Conservation (phyloP, 805 yeast species). For the Kluyveromyces wickerhamii region DNA sequence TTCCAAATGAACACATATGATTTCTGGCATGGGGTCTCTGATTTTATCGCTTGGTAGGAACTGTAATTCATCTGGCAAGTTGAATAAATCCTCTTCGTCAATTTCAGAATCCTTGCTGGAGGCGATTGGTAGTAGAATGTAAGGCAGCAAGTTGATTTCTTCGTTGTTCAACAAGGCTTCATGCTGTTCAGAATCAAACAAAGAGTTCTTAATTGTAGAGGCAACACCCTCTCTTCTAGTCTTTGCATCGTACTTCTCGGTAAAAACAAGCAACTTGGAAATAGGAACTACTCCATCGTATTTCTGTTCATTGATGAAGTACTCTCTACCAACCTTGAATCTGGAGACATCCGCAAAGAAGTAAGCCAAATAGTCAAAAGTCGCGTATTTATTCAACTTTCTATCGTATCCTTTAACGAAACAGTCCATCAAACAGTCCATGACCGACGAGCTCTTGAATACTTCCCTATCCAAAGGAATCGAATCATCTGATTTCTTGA, state of each 20-base stretch:
- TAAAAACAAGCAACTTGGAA: constrained; percentile 73
- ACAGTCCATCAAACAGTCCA: constrained; percentile 82
- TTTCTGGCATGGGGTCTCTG: constrained; percentile 63
- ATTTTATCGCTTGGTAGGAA: constrained; percentile 64
- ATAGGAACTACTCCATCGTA: constrained; percentile 75
- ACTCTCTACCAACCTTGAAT: constrained; percentile 61
- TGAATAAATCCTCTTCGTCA: constrained; percentile 77
- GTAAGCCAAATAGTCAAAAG: constrained; percentile 75
- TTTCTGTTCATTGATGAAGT: constrained; percentile 61
- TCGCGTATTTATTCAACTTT: constrained; percentile 60
- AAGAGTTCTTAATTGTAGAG: constrained; percentile 80
- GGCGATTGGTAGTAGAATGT: constrained; percentile 72
- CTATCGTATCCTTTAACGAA: constrained; percentile 80
- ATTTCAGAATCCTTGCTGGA: constrained; percentile 62
- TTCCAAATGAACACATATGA: constrained; percentile 69
- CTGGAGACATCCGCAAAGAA: constrained; percentile 89
- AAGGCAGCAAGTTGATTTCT: constrained; percentile 68
- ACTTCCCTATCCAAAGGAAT: constrained; percentile 34
- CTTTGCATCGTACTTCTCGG: constrained; percentile 69
- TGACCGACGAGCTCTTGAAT: constrained; percentile 50
- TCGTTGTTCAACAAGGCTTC: constrained; percentile 48
- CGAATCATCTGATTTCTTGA: constrained; percentile 23
- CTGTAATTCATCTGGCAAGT: constrained; percentile 84
- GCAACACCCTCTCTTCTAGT: constrained; percentile 89
- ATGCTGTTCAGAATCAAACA: constrained; percentile 74